These are phyloP conservation scores for Zoysia matrella DNA, from an alignment of 202 grass and related monocot genomes.

Conservation along the genomic window DNA sequence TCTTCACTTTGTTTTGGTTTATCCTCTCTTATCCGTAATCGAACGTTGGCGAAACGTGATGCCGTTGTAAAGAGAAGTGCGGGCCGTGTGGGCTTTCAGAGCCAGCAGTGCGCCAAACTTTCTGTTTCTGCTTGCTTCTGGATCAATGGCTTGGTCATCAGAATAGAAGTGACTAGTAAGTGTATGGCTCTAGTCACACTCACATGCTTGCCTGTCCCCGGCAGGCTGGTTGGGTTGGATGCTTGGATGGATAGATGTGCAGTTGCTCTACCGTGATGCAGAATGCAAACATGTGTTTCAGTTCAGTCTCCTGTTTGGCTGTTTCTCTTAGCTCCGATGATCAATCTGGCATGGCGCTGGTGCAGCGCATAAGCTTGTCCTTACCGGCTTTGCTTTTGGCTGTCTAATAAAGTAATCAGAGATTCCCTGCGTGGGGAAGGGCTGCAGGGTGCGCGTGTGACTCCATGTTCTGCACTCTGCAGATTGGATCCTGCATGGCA, in stretches of 20 bases:
- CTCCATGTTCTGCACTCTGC: conserved; percentile 25
- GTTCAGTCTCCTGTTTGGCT: too few relatives aligned
- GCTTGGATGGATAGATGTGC: too few relatives aligned
- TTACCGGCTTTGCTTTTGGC: background rate
- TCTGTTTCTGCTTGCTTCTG: conserved; percentile 8
- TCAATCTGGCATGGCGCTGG: background rate
- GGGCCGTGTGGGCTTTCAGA: background rate
- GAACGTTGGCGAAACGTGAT: conserved; percentile 19
- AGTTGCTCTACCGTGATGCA: too few relatives aligned
- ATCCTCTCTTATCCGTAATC: background rate
- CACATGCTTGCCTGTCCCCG: background rate
- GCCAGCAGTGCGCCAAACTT: background rate
- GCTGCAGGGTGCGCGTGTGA: conserved; percentile 18
- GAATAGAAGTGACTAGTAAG: background rate
- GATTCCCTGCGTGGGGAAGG: background rate
- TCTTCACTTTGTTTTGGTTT: background rate
- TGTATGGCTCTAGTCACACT: background rate
- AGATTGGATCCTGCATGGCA: conserved; percentile 28
- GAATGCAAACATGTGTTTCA: too few relatives aligned
- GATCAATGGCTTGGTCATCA: conserved; percentile 4
- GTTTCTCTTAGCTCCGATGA: background rate
- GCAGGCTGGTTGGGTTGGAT: too few relatives aligned
- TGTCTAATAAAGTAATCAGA: background rate
- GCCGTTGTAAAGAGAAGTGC: background rate
- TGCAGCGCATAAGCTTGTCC: background rate